Evolutionary conservation across 768 basidiomycete species (phyloP), one percentile per base, ranked within the genome.

Genomic region (Russula sp.): DNA sequence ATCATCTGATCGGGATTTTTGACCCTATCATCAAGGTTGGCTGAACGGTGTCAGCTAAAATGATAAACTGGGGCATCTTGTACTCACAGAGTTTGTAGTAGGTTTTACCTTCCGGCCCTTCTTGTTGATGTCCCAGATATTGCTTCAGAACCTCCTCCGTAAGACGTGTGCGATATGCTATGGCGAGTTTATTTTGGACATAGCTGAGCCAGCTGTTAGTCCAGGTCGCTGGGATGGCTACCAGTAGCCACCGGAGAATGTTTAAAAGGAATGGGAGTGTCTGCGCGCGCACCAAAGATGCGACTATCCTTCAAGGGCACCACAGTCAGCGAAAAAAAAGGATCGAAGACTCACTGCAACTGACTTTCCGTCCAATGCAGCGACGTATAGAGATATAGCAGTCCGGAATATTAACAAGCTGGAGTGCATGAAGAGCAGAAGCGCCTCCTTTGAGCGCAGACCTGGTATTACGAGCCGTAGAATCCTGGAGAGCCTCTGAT

Each of bases 1-100:
- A 97, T 91, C 88, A 94, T 94, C 89, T 97, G 94, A 73, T 98
- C 94, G 16, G 92, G 89, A 69, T 98, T 97, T 79, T 94, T 94
- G 55, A 98, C 94, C 55, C 96, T 80, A 71, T 98, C 96, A 71
- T 98, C 95, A 68, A 98, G 76, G 73, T 97, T 97, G 49, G 91
- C 94, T 92, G 18, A 49, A 22, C 31, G 20, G 3, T 22, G 39
- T 44, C 11, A 42, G 34, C 44, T 0, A 22, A 6, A 4, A 37
- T 10, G 50, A 37, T 34, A 16, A 7, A 16, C 18, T 55, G 31
- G 40, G 11, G 2, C 7, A 6, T 16, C 13, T 44, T 22, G 55
- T 35, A 75, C 86, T 63, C 69, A 88, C 93, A 85, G 16, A 99
- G 74, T 73, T 97, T 96, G 73, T 99, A 99, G 73, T 94, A 99